phyloP scores from a whole-genome alignment of 1,139 yeast genomes.

The Lodderomyces parapsilosis region DNA sequence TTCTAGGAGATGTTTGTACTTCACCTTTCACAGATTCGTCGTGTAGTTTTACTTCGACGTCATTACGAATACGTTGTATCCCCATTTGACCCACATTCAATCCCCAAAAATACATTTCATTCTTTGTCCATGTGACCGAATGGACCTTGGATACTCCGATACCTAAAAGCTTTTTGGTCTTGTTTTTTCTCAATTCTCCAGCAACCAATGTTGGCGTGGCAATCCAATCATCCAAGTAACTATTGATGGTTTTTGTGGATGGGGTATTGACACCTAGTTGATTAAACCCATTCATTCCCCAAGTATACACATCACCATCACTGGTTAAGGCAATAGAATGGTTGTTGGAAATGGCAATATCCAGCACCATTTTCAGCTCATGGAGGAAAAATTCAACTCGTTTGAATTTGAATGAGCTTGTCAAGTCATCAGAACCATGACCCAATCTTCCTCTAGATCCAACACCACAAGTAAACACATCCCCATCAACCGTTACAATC shows the following conservation, averaged over 20 bases:
- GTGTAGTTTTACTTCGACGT: conserved; percentile 27
- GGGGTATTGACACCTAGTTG: conserved; percentile 61
- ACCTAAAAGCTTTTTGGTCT: conserved; percentile 37
- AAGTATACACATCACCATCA: conserved; percentile 57
- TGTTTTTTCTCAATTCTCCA: conserved; percentile 43
- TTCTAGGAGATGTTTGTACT: conserved; percentile 42
- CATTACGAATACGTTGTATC: conserved; percentile 24
- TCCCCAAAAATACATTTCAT: conserved; percentile 72
- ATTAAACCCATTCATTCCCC: conserved; percentile 72
- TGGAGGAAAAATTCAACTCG: conserved; percentile 26
- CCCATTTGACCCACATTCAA: conserved; percentile 88
- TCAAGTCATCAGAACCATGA: conserved; percentile 37
- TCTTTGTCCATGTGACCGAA: conserved; percentile 58
- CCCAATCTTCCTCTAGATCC: conserved; percentile 77
- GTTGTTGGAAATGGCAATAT: conserved; percentile 58
- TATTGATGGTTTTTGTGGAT: conserved; percentile 18
- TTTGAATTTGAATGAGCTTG: conserved; percentile 38
- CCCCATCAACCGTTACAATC: conserved; percentile 54
- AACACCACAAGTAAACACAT: conserved; percentile 61
- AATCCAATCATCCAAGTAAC: conserved; percentile 36
- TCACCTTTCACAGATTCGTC: conserved; percentile 34
- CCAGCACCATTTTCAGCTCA: conserved; percentile 29
- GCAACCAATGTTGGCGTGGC: conserved; percentile 49
- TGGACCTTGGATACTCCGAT: conserved; percentile 72
- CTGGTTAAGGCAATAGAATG: conserved; percentile 60